phyloP scores from a whole-genome alignment of 805 yeast species.

The Metschnikowia lunata region DNA sequence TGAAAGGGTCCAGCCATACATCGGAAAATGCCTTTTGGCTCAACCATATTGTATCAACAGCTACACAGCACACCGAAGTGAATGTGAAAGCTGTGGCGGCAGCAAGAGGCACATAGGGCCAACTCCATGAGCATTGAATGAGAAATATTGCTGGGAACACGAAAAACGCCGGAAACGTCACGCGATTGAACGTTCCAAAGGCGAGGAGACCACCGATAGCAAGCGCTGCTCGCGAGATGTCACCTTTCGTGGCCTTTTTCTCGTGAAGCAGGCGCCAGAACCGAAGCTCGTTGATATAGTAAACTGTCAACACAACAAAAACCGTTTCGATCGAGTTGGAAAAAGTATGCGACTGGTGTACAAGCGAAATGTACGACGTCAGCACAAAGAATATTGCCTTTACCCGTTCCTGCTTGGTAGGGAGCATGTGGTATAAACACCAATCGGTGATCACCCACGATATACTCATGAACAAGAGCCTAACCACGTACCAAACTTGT shows the following conservation, averaged over 20 bases:
- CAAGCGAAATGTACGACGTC: constrained; percentile 66
- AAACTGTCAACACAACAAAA: constrained; percentile 47
- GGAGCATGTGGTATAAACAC: constrained; percentile 44
- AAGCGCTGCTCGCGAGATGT: constrained; percentile 38
- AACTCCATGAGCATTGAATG: constrained; percentile 36
- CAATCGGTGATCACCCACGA: constrained; percentile 37
- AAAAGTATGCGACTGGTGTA: constrained; percentile 81
- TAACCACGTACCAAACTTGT: constrained; percentile 47
- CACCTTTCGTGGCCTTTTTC: constrained; percentile 9
- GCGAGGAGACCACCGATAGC: constrained; percentile 34
- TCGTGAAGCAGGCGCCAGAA: constrained; percentile 12
- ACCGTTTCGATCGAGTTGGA: constrained; percentile 81
- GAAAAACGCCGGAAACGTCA: constrained; percentile 77
- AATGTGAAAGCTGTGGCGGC: constrained; percentile 26
- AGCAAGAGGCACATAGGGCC: constrained; percentile 31
- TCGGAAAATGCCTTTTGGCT: constrained; percentile 5
- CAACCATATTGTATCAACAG: constrained; percentile 52
- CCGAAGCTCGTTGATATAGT: constrained; percentile 44
- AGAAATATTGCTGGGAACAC: constrained; percentile 55
- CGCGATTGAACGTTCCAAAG: constrained; percentile 77
- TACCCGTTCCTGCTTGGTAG: constrained; percentile 46
- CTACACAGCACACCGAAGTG: constrained; percentile 36
- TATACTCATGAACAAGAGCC: constrained; percentile 45
- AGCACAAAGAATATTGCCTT: constrained; percentile 47
- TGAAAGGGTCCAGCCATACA: constrained; percentile 11